Evolutionary conservation across 1,284 basidiomycete species (phyloP).

Genomic region (Cerrena zonata): DNA sequence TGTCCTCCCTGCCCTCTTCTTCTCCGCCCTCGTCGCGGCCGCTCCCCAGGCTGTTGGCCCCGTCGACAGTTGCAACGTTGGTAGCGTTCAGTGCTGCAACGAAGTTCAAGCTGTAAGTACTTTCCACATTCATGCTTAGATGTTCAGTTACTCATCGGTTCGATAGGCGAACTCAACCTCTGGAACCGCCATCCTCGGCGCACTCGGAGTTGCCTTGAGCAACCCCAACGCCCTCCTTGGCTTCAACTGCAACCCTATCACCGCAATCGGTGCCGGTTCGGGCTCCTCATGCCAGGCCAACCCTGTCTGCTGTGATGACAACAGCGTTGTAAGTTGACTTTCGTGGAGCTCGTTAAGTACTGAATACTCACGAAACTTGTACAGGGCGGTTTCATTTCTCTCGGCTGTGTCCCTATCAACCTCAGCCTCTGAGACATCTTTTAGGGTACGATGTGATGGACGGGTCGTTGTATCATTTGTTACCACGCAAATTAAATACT

Average conservation of each 20-base stretch:
- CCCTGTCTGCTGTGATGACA: slow-evolving; percentile 37
- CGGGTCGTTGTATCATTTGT: neutral
- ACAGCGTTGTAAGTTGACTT: slow-evolving; percentile 32
- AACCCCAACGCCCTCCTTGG: slow-evolving; percentile 11
- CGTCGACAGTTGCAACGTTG: neutral
- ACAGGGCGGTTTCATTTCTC: slow-evolving; percentile 14
- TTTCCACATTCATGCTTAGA: neutral
- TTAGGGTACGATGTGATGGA: neutral
- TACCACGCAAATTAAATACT: neutral
- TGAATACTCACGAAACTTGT: neutral
- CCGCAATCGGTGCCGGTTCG: slow-evolving; percentile 15
- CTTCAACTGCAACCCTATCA: slow-evolving; percentile 20
- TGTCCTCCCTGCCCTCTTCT: neutral
- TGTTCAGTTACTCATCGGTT: neutral
- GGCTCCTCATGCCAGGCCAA: slow-evolving; percentile 25
- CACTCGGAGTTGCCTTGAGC: neutral
- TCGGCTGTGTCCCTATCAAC: slow-evolving; percentile 19
- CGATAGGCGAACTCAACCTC: neutral
- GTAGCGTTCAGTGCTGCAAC: neutral
- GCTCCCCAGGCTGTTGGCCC: neutral
- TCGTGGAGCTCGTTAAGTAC: neutral
- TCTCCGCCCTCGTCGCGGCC: neutral
- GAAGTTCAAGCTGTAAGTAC: neutral
- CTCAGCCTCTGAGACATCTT: slow-evolving; percentile 1
- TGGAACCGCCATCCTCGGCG: neutral